Evolutionary conservation across 805 yeast species (phyloP).

Genomic region (Zygosaccharomyces pseudorouxii): DNA sequence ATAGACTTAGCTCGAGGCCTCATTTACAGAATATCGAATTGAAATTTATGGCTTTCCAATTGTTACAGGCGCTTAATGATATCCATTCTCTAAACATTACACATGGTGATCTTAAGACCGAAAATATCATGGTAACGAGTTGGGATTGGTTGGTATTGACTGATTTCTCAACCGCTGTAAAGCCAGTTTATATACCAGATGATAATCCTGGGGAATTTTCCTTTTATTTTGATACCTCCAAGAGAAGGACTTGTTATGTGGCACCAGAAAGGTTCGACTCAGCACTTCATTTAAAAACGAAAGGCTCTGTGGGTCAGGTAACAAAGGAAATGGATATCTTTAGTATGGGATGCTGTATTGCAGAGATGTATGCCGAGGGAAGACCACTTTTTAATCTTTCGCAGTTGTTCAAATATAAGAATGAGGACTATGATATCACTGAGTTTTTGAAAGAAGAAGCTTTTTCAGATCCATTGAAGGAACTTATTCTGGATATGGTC

Average conservation of each 20-base stretch:
- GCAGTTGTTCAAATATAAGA: constrained; percentile 77
- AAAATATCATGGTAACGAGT: constrained; percentile 78
- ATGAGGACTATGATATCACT: constrained; percentile 58
- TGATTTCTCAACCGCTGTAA: constrained; percentile 73
- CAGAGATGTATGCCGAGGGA: constrained; percentile 84
- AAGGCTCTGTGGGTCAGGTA: constrained; percentile 33
- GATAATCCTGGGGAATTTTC: constrained; percentile 90
- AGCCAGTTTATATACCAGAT: constrained; percentile 83
- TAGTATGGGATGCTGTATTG: constrained; percentile 81
- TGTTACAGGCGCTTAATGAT: constrained; percentile 55
- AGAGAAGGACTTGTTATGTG: constrained; percentile 78
- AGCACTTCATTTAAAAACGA: constrained; percentile 18
- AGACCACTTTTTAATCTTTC: constrained; percentile 81
- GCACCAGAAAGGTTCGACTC: constrained; percentile 85
- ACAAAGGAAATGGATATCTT: constrained; percentile 75
- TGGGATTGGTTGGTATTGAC: constrained; percentile 83
- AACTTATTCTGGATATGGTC: constrained; percentile 61
- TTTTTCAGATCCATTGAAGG: constrained; percentile 45
- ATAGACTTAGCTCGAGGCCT: constrained; percentile 81
- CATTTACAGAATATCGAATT: constrained; percentile 78
- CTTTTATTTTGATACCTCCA: constrained; percentile 88
- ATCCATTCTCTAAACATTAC: constrained; percentile 58
- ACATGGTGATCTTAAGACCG: constrained; percentile 92
- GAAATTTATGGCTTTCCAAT: constrained; percentile 77
- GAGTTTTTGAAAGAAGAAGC: constrained; percentile 37